Percentiles rank a stretch among this genome's conserved stretches.
Conservation (phyloP, 176 grass and related monocot species). For the Puya raimondii region DNA sequence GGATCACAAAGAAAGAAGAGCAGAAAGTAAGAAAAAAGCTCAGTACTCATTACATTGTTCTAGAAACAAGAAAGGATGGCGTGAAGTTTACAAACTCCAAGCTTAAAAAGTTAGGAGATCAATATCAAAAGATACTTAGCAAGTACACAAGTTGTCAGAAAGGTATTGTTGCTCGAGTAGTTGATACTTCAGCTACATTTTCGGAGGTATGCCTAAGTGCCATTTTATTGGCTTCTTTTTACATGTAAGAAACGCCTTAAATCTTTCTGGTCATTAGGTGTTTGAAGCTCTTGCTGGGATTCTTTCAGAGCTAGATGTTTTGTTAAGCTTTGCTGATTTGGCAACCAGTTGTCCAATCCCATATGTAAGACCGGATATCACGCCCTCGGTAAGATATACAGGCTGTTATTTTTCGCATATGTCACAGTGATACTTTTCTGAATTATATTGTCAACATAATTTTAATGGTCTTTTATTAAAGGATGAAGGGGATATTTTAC, state of each 20-base stretch:
- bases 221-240: constrained; percentile 11
- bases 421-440: constrained; percentile 12
- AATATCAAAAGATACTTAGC: constrained; percentile 64
- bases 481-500: constrained; percentile 88
- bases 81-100: constrained; percentile 87
- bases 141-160: constrained; percentile 79
- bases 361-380: constrained; percentile 88
- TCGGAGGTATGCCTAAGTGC: constrained; percentile 55
- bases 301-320: constrained; percentile 86
- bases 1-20: constrained; percentile 98
- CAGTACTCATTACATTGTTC: constrained; percentile 61
- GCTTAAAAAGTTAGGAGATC: constrained; percentile 84
- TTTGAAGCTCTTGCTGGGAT: constrained; percentile 73
- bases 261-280: constrained; percentile 35
- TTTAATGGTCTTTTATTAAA: constrained; percentile 24
- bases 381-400: constrained; percentile 59
- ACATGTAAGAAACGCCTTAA: constrained; percentile 10
- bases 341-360: constrained; percentile 73
- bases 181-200: constrained; percentile 58
- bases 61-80: constrained; percentile 97
- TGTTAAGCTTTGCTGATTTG: constrained; percentile 90
- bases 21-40: constrained; percentile 95
- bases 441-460: neutral
- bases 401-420: constrained; percentile 5
- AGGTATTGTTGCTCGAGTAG: constrained; percentile 55